Base-by-base conservation (phyloP, 2,329 filamentous ascomycete species). In the Ophiostoma montium region DNA sequence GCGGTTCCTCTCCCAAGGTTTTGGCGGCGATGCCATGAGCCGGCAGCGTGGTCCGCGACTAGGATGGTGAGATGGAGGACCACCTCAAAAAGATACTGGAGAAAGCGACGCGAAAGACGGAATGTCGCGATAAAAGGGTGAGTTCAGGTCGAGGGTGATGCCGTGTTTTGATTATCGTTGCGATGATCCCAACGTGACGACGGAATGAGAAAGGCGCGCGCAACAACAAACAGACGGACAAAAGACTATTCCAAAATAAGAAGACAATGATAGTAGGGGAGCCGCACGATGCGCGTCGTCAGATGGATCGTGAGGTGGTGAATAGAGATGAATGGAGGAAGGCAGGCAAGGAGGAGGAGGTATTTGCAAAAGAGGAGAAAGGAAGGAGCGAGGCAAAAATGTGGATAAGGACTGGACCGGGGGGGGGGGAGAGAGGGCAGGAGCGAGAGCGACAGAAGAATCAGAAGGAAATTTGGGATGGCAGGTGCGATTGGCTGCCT, bases 1-100 rank as follows among this genome's bases (percentile, higher is more conserved):
- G 66, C 82, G 84, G 56, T 82, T 76, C 65, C 83, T 78, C 70
- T 98, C 92, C 92, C 92, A 98, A 43, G 92, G 92, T 69, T 98
- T 98, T 50, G 92, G 92, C 62, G 92, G 92, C 65, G 90, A 95
- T 55, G 76, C 76, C 74, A 80, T 80, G 55, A n/a, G 53, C 55
- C 30, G 39, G 39, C 39, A 43, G 38, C 48, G 36, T 35, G 18
- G 11, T 35, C 12, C 11, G 23, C 11, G 18, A 46, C 13, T 19
- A 27, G 23, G 23, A n/a, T n/a, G n/a, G 16, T 12, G 21, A 30
- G n/a, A 42, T 30, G 7, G 15, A 16, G 39, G n/a, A n/a, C n/a
- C n/a, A n/a, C n/a, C n/a, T n/a, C n/a, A n/a, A n/a, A n/a, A n/a
- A n/a, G n/a, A n/a, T n/a, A n/a, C n/a, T n/a, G n/a, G n/a, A n/a